A percentile compares a stretch with the other conserved stretches of the same genome.
Evolutionary conservation across 148 eudicot genomes (phyloP).

Genomic region (Rhododendron williamsianum): DNA sequence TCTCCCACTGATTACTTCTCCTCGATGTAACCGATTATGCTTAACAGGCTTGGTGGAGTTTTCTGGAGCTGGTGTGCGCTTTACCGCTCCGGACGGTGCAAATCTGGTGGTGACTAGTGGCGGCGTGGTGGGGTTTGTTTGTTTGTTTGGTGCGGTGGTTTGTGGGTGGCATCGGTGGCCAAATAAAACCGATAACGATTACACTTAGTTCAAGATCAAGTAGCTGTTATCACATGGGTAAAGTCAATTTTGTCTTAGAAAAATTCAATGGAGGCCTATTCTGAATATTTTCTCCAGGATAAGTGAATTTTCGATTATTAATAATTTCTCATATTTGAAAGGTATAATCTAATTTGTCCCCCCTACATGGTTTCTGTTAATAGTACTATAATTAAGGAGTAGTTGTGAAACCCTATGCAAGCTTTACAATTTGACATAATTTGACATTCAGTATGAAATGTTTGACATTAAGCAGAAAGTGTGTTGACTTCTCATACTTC

Average conservation of each 20-base stretch:
- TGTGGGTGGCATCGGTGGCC: too few species aligned
- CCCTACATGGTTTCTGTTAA: neutral
- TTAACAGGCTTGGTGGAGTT: too few species aligned
- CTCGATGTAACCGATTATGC: too few species aligned
- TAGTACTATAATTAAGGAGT: neutral
- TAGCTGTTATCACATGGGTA: neutral
- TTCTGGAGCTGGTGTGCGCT: too few species aligned
- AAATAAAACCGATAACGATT: too few species aligned
- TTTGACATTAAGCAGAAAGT: neutral
- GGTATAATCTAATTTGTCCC: neutral
- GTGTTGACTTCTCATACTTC: neutral
- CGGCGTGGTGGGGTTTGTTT: too few species aligned
- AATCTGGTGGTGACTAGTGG: too few species aligned
- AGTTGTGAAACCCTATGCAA: neutral
- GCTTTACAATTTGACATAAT: neutral
- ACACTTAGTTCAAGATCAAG: too few species aligned
- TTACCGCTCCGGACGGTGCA: too few species aligned
- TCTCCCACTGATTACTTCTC: too few species aligned
- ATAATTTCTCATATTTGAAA: neutral
- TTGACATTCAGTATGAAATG: neutral
- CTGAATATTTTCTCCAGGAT: neutral
- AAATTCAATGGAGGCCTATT: neutral
- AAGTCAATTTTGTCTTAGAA: neutral
- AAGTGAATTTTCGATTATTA: neutral
- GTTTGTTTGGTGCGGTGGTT: too few species aligned